Base-by-base conservation (phyloP, 768 basidiomycete species). In the Mycena albidolilacea region DNA sequence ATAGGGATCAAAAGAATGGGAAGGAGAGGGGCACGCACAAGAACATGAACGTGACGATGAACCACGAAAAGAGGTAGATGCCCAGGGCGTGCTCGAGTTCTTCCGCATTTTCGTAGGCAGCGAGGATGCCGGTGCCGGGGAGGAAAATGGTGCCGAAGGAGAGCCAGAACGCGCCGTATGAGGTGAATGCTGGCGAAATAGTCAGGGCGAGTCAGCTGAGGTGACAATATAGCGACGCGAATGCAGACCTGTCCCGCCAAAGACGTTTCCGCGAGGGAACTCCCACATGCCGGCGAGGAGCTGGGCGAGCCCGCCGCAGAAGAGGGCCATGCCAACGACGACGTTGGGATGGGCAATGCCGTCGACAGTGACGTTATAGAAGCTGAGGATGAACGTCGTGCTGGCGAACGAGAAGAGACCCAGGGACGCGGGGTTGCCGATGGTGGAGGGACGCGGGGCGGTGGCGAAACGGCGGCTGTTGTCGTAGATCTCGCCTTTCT, bases 261-360 rank as follows among this genome's bases (percentile, higher is more conserved):
- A 94, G 0, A 83, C 84, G 75, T 95, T 94, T 1, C 91, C 91
- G 39, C 87, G 82, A 15, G 90, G 88, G 83, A 92, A 92, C 81
- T 92, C 92, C 95, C 95, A 96, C 92, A 96, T 95, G 52, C 96
- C 96, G 41, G 95, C 96, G 46, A 97, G 83, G 59, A 97, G 85
- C 79, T 97, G 96, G 17, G 87, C 91, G 41, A 97, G 90, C 72
- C 96, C 96, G 74, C 96, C 96, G 72, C 90, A 90, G 82, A 91
- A 93, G 76, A 95, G 79, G 35, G 95, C 95, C 95, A 97, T 95
- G 63, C 95, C 96, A 60, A 96, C 87, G 61, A 95, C 90, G 38
- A 91, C 89, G 70, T 96, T 95, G 54, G 93, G 90, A 5, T 79
- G 77, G 19, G 78, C 73, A 73, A 95, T 85, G 23, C 82, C 78